Conservation (phyloP, 1,284 basidiomycete genomes). For the Trametes hirsuta region DNA sequence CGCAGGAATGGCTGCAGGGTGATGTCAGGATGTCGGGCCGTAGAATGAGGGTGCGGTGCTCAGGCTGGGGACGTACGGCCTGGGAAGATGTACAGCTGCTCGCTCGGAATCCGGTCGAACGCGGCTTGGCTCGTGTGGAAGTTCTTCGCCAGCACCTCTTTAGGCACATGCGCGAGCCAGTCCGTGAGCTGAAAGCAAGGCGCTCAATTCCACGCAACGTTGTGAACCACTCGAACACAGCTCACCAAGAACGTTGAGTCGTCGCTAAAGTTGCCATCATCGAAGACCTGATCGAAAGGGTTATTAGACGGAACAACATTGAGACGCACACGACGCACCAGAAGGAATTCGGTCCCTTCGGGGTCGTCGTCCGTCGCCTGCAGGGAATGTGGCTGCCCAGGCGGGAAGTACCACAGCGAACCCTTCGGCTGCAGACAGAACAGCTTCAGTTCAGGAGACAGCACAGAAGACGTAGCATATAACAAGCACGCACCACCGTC, state of each 20-base stretch:
- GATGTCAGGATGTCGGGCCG: background rate
- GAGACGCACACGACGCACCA: constrained; percentile 46
- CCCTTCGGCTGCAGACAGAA: constrained; percentile 32
- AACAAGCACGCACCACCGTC: constrained; percentile 40
- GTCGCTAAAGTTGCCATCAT: constrained; percentile 45
- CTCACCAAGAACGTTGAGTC: constrained; percentile 45
- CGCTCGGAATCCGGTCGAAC: constrained; percentile 39
- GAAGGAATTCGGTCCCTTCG: constrained; percentile 69
- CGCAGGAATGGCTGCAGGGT: constrained; percentile 21
- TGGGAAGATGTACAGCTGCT: constrained; percentile 44
- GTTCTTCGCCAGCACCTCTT: constrained; percentile 49
- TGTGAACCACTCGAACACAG: background rate
- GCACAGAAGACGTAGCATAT: no score
- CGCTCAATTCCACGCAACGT: no score
- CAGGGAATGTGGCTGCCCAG: constrained; percentile 52
- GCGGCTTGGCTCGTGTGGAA: constrained; percentile 38
- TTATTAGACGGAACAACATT: background rate
- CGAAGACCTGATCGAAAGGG: constrained; percentile 35
- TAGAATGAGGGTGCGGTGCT: background rate
- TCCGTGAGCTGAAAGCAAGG: constrained; percentile 32
- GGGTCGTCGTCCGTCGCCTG: constrained; percentile 64
- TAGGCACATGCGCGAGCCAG: constrained; percentile 46
- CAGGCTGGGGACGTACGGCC: constrained; percentile 26
- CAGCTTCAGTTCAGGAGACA: background rate
- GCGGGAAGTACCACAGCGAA: constrained; percentile 67